Evolutionary conservation across 305 asterid genomes (phyloP), one percentile per base, ranked within the genome.

Genomic region (Striga hermonthica): DNA sequence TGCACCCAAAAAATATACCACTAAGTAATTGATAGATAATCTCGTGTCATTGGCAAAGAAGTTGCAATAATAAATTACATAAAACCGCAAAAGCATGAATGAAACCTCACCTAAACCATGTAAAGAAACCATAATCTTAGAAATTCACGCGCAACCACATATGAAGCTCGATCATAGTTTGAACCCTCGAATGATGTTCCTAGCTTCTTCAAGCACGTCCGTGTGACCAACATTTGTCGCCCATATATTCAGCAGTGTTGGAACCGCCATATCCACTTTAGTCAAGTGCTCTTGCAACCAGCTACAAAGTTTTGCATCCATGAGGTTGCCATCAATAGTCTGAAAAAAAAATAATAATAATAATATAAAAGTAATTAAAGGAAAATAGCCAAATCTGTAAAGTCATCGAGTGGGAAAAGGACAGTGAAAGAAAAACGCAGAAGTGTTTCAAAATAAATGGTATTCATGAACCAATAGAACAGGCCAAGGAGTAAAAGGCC

Each of bases 181-280:
- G 57, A 88, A 82, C 56, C 41, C 85, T 55, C 67, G 75, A 66
- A 83, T 52, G 55, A 79, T 64, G 69, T 57, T 68, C 77, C 90
- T 84, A 57, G 97, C 87, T 77, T 87, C 80, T 15, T 67, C 55
- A 3, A 87, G 92, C 62, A 85, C 72, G 75, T 87, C 85, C 7
- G 72, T 60, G 35, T 37, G 81, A 71, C 67, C 28, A 55, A 86
- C 80, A 14, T 80, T 78, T 0, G 81, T 76, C 7, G 80, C 86
- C 91, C 86, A 81, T 12, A 92, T 68, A 74, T 89, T 86, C 63
- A 65, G 79, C 82, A 81, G 15, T 8, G 84, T 81, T 54, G 81
- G 94, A 69, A 80, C 44, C 0, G 63, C 22, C 75, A 82, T 74
- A 41, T 72, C 83, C 71, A 73, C 35, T 72, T 75, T 80, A 3